Evolutionary conservation across 129 eudicot species (phyloP).

Genomic region (Erigeron canadensis): DNA sequence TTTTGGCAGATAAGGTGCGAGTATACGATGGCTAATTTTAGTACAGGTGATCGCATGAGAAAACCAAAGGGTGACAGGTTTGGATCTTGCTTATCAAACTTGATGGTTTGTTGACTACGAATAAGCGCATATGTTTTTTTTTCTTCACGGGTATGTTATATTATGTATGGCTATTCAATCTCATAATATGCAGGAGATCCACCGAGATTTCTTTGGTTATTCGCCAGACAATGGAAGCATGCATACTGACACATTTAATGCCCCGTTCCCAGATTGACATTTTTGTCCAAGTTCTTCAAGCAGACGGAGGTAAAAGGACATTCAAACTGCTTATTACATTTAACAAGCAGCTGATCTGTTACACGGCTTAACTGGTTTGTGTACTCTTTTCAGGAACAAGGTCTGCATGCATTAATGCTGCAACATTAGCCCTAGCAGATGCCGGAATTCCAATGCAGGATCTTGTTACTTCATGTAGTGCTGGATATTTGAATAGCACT

Average conservation of each 20-base stretch:
- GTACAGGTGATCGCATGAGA: conserved; percentile 95
- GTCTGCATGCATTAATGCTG: conserved; percentile 95
- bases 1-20: conserved; percentile 78
- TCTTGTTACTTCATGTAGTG: conserved; percentile 91
- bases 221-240: conserved; percentile 96
- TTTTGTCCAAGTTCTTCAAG: conserved; percentile 94
- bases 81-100: conserved; percentile 10
- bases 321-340: neutral
- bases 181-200: conserved; percentile 64
- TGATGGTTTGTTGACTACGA: conserved; percentile 1
- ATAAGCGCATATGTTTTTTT: neutral
- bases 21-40: conserved; percentile 95
- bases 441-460: conserved; percentile 97
- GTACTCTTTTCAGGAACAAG: conserved; percentile 59
- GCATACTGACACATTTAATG: conserved; percentile 68
- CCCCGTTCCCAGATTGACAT: conserved; percentile 96
- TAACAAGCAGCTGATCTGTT: neutral
- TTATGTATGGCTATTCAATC: conserved; percentile 4
- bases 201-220: conserved; percentile 90
- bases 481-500: conserved; percentile 81
- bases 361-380: neutral
- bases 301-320: conserved; percentile 75
- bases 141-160: neutral
- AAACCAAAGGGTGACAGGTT: conserved; percentile 94
- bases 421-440: conserved; percentile 88